Base-by-base conservation (phyloP, 2,329 filamentous ascomycete species). In the Xylaria sp. region DNA sequence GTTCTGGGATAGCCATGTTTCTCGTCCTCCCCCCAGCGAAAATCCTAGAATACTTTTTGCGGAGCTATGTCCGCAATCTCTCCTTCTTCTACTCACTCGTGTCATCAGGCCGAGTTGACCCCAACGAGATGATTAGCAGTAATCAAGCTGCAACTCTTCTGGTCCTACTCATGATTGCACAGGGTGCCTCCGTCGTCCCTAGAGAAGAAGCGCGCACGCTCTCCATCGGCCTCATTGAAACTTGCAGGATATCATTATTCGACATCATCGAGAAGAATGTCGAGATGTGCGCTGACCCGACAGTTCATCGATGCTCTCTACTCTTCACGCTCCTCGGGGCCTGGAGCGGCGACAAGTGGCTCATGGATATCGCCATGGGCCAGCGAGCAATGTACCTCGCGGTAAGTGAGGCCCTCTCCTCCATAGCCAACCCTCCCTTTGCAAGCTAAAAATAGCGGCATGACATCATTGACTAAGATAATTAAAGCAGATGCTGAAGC, bases 321-420 rank as follows among this genome's bases (percentile, higher is more conserved):
- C 83, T 92, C 2, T 91, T 91, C 75, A 90, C 87, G 1, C 84
- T 89, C 1, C 83, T 91, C 29, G 90, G 89, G 7, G 88, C 88
- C 1, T 92, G 90, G 90, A 90, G 89, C 74, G 90, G 90, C 51
- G 90, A 92, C 77, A 92, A 92, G 78, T 92, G 90, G 89, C 87
- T 91, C 70, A 92, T 92, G 89, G 89, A 92, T 73, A 91, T 92
- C 70, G 87, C 89, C 47, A 91, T 92, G 88, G 89, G 90, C 33
- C 90, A 92, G 77, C 84, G 89, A 54, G 88, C 88, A 64, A 92
- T 92, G 88, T 92, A 92, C 76, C 84, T 91, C 66, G 85, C 89
- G 65, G 84, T 86, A 73, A 80, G 83, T 27, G n/a, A n/a, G n/a
- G n/a, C n/a, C n/a, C 36, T n/a, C 22, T 50, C 36, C 27, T 25